A percentile compares a stretch with the other conserved stretches of the same genome.
Evolutionary conservation across 176 grass and related monocot genomes (phyloP).

Genomic region (Rhipidocladum racemiflorum): DNA sequence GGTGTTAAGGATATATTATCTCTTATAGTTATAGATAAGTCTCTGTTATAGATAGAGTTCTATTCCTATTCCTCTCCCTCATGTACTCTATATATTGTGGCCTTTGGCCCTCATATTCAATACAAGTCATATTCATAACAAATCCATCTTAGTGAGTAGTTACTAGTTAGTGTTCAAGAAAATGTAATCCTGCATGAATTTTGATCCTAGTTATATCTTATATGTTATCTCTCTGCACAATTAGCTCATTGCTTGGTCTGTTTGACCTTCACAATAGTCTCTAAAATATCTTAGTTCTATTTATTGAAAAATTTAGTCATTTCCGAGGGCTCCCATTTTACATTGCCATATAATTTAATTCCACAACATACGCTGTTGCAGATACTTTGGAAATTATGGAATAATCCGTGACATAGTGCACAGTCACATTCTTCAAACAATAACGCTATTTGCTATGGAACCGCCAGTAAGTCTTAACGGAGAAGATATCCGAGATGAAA

Average conservation of each 20-base stretch:
- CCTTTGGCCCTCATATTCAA: too few relatives aligned
- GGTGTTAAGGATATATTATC: too few relatives aligned
- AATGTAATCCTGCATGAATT: not conserved
- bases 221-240: not conserved
- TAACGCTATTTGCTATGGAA: conserved; percentile 94
- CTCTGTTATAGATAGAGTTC: too few relatives aligned
- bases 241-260: conserved; percentile 6
- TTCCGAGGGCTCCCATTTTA: not conserved
- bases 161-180: not conserved
- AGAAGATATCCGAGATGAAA: conserved; percentile 96
- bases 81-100: too few relatives aligned
- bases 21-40: too few relatives aligned
- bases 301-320: not conserved
- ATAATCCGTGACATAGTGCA: conserved; percentile 92
- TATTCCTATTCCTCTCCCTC: too few relatives aligned
- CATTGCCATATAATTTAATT: not conserved
- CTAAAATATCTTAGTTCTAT: conserved; percentile 22
- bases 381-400: conserved; percentile 88
- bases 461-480: conserved; percentile 84
- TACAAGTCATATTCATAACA: too few relatives aligned
- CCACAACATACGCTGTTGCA: conserved; percentile 18
- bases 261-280: conserved; percentile 17
- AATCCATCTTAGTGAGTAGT: not conserved
- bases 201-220: not conserved
- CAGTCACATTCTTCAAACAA: conserved; percentile 89